Evolutionary conservation across 495 filamentous ascomycete genomes (phyloP), one percentile per base, ranked within the genome.

Genomic region (Podospora anserina): DNA sequence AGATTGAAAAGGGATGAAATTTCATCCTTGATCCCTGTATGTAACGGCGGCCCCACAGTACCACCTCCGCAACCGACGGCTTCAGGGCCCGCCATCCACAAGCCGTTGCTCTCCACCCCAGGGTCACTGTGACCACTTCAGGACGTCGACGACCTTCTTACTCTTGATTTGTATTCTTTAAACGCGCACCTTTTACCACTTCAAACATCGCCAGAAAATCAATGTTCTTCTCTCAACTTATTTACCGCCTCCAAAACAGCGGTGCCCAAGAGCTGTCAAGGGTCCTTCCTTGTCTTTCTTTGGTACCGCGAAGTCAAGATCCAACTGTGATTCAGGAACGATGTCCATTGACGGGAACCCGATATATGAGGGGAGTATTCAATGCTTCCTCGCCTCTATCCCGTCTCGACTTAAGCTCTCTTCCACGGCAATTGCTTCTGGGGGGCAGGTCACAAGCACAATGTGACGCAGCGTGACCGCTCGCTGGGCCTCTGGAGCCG

Each of bases 11-110:
- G 30, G 61, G 30, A 49, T 63, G 30, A 34, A 44, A 32, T 7
- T 53, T 63, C 32, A 49, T 18, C 61, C 61, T n/a, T 63, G 61
- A 63, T 44, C 61, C 61, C 61, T 63, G 61, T n/a, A 23, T 23
- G 18, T 32, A 61, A 63, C 61, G 18, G 28, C n/a, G 20, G 20
- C 19, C 28, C 30, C 61, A n/a, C 32, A 39, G 23, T 18, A 23
- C 23, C 13, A 9, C 19, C 27, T 32, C 32, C 13, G 28, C 61
- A 63, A 63, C 28, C 61, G 61, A 63, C 61, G 61, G 61, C 61
- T 49, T 23, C 18, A 63, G 61, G 61, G 61, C 61, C 61, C 61
- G 61, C 61, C 32, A 63, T 49, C 30, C 61, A 63, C 61, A 16
- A 63, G 32, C 61, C 61, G 61, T 63, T 63, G 18, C 55, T 58